A percentile compares a stretch with the other conserved stretches of the same genome.
Conservation (phyloP, 2,329 filamentous ascomycete genomes). For the Macroventuria anomochaeta region DNA sequence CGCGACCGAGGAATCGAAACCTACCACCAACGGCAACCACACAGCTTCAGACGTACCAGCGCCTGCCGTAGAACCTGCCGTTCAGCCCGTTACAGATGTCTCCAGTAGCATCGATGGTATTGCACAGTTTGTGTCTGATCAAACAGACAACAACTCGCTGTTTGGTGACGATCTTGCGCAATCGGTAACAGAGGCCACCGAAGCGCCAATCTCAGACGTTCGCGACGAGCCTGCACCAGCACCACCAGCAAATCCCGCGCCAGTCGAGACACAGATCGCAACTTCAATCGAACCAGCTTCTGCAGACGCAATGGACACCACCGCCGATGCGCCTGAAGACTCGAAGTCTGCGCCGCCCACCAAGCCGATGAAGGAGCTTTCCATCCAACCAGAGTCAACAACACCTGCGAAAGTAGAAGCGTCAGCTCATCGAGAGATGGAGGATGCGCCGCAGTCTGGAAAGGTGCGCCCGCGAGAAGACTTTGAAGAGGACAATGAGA, state of each 20-base stretch:
- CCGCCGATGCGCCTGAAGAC: conserved; percentile 24
- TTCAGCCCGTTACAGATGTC: conserved; percentile 51
- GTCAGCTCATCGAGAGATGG: conserved; percentile 47
- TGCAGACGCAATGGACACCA: conserved; percentile 39
- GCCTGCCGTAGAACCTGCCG: conserved; percentile 36
- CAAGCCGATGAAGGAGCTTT: conserved; percentile 44
- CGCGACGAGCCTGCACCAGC: conserved; percentile 37
- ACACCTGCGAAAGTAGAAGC: conserved; percentile 20
- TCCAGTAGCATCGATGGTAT: conserved; percentile 53
- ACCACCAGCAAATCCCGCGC: conserved; percentile 18
- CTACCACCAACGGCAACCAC: conserved; percentile 44
- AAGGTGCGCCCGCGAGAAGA: conserved; percentile 67
- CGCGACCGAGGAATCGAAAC: conserved; percentile 27
- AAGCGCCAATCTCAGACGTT: conserved; percentile 49
- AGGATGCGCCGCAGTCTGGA: conserved; percentile 48
- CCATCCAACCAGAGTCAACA: conserved; percentile 27
- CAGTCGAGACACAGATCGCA: conserved; percentile 16
- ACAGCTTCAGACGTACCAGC: conserved; percentile 30
- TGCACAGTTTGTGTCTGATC: conserved; percentile 52
- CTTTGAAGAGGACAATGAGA: conserved; percentile 67
- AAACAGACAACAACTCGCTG: conserved; percentile 50
- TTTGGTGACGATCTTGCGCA: conserved; percentile 42
- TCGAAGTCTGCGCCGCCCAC: conserved; percentile 33
- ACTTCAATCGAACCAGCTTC: conserved; percentile 17
- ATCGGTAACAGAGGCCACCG: conserved; percentile 48